These are phyloP conservation scores for Penicillium canariense DNA, from an alignment of 495 filamentous ascomycete species.

Conservation along the genomic window DNA sequence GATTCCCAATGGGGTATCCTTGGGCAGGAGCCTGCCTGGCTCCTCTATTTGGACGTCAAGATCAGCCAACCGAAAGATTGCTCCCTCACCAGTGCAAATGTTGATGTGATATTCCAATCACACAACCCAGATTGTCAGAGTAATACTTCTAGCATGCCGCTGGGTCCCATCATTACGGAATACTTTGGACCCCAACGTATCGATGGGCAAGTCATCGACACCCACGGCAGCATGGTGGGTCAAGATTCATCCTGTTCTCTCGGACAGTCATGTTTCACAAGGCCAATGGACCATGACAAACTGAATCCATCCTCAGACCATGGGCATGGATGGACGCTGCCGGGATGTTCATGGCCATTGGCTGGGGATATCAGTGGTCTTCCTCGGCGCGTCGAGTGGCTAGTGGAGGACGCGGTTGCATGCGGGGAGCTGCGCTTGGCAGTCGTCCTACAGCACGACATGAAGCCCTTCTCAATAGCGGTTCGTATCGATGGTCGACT, in stretches of 20 bases:
- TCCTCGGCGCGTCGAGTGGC: neutral
- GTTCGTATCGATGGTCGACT: neutral
- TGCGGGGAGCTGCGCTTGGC: neutral
- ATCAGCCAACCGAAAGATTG: neutral
- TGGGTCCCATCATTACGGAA: neutral
- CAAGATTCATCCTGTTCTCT: neutral
- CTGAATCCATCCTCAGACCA: neutral
- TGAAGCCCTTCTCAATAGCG: neutral
- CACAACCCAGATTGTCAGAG: neutral
- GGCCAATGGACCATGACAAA: neutral
- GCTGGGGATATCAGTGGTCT: neutral
- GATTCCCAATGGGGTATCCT: neutral
- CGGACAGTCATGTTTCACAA: neutral
- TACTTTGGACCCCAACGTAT: neutral
- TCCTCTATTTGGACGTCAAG: slow-evolving; percentile 4
- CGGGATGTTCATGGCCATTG: neutral
- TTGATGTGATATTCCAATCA: neutral
- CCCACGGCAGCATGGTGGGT: neutral
- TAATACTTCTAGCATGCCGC: neutral
- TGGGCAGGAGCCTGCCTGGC: neutral
- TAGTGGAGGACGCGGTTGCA: neutral
- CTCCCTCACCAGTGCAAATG: neutral
- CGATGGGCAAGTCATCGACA: neutral
- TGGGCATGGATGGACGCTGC: neutral
- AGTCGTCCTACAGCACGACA: neutral